Base-by-base conservation (phyloP, 2,329 filamentous ascomycete species). In the Pestalotiopsis sp. region DNA sequence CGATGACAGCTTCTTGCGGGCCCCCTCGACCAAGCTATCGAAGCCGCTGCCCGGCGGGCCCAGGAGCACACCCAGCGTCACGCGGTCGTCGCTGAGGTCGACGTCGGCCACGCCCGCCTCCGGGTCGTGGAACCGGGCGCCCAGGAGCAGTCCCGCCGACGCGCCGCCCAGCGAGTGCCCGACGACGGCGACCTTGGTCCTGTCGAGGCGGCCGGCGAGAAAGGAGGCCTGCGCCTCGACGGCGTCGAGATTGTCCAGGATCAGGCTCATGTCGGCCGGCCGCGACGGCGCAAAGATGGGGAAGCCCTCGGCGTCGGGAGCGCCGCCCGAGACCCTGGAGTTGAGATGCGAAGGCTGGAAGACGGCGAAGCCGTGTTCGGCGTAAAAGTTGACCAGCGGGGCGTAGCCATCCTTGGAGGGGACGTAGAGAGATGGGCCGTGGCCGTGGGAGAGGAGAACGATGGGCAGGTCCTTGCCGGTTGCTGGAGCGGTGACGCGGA, bases 331-430 rank as follows among this genome's bases (percentile, higher is more conserved):
- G 2, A 75, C 76, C 52, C 71, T 70, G 24, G 81, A 82, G 64
- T 74, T 77, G 2, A 82, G 71, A 68, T 82, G 81, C 2, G 81
- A 82, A 3, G 81, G 81, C 67, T 83, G 81, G 11, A 83, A 72
- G 4, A 83, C 81, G 0, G 75, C 79, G 70, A 82, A 82, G 65
- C 81, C 81, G 60, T 80, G 80, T 20, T 77, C 73, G 4, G 81
- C 80, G 75, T 77, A 82, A 74, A 82, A 82, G 63, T 81, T 76
- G 66, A 74, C 77, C 4, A 82, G 71, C 3, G 81, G 81, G 3
- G 74, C 75, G 67, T 81, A 82, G n/a, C 81, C 81, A 52, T 82
- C 75, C 4, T 80, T 74, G 1, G 81, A 83, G 17, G 78, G 80
- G 30, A 82, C 75, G 67, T 78, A 75, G 64, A 80, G 79, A 66